Evolutionary conservation across 106 monocot genomes (phyloP), one percentile per base, ranked within the genome.

Genomic region (Dendrobium chrysotoxum): DNA sequence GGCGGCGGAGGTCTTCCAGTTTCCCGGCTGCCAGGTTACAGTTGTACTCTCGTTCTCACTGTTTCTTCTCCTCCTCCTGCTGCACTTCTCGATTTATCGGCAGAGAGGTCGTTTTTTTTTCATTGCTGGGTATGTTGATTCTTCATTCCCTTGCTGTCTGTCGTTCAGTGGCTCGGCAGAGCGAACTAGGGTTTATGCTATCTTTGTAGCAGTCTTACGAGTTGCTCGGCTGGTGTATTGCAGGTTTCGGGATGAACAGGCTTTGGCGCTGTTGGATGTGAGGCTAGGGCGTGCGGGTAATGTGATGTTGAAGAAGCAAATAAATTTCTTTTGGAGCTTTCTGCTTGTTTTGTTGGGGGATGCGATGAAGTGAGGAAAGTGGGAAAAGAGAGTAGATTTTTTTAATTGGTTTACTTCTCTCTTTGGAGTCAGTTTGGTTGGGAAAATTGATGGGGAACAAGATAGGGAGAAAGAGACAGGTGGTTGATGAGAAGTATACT

Each of bases 401-500:
- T 25, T 67, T 67, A 15, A 23, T n/a, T 61, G 38, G 41, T 28
- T 35, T 31, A 6, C 35, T 28, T 70, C 18, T 70, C 61, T 61
- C n/a, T 61, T 61, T 61, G 61, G 23, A 61, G 61, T 23, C 2
- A n/a, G 61, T n/a, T 23, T 20, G n/a, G 23, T 61, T 35, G 74
- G 50, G 41, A n/a, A 40, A 16, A 31, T 71, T 38, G 74, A 96
- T 93, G 96, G 93, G 96, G 80, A 96, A 96, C 55, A 96, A 87
- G 83, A 86, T 96, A 10, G 89, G 93, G 40, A 87, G 87, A 80
- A 85, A 86, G 84, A 81, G 85, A 70, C 85, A 87, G 72, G 83
- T 87, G 58, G 91, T 96, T 74, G 96, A 96, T 53, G 96, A 96
- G 72, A 93, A 83, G 84, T 96, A 90, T 84, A 96, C 93, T 53